Conservation (phyloP, 352 stramenopile genomes). For the Pseudoperonospora humuli region DNA sequence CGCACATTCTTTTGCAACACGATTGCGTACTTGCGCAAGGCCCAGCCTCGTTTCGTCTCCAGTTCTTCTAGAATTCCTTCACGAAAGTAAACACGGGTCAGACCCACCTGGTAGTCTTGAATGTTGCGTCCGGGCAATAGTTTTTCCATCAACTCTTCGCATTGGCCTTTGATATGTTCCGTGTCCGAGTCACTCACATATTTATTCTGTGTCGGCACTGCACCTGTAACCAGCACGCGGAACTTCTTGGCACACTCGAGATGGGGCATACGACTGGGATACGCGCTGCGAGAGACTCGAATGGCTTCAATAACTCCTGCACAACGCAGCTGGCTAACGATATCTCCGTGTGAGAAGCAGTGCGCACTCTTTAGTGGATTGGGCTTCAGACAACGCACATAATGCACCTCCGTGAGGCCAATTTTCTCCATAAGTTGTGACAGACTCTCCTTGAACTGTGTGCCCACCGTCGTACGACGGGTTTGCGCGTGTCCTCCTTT, state of each 20-base stretch:
- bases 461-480: slow-evolving; percentile 67
- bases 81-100: slow-evolving; percentile 81
- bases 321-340: slow-evolving; percentile 79
- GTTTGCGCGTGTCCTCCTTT: slow-evolving; percentile 47
- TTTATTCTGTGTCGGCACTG: slow-evolving; percentile 24
- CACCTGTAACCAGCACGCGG: slow-evolving; percentile 32
- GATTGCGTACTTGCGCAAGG: slow-evolving; percentile 69
- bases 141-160: slow-evolving; percentile 59
- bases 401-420: slow-evolving; percentile 76
- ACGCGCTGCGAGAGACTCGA: slow-evolving; percentile 77
- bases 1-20: slow-evolving; percentile 67
- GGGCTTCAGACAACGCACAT: slow-evolving; percentile 82
- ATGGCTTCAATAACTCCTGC: slow-evolving; percentile 84
- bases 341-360: slow-evolving; percentile 60
- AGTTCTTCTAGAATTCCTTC: slow-evolving; percentile 75
- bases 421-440: slow-evolving; percentile 84
- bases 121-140: slow-evolving; percentile 66
- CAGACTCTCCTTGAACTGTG: slow-evolving; percentile 82
- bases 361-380: slow-evolving; percentile 68
- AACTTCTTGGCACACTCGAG: slow-evolving; percentile 80
- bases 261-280: slow-evolving; percentile 73
- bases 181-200: slow-evolving; percentile 37
- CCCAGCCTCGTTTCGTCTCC: slow-evolving; percentile 63
- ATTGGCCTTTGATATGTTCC: slow-evolving; percentile 46
- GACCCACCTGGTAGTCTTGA: slow-evolving; percentile 79